Percentiles rank a stretch among this genome's conserved stretches.
Evolutionary conservation across 2,329 filamentous ascomycete genomes (phyloP).

Genomic region (Neurospora sp.): DNA sequence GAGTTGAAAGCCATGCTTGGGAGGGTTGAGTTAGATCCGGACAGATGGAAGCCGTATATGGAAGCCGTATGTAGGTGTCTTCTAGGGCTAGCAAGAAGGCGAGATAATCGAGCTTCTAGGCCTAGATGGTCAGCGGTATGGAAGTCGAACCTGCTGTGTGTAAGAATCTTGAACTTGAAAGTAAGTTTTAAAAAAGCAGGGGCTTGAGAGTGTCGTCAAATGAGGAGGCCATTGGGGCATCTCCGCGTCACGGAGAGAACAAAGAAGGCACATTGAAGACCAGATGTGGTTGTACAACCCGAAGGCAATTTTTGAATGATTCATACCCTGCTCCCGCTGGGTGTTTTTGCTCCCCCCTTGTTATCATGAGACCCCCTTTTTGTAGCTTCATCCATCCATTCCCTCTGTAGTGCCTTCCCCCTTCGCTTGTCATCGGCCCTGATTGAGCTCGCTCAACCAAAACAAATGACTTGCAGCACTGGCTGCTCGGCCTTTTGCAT

Average conservation of each 20-base stretch:
- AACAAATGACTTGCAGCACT: not conserved
- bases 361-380: not conserved
- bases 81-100: too few species aligned
- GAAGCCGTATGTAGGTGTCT: not conserved
- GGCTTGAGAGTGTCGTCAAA: not conserved
- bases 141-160: not conserved
- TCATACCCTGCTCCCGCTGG: not conserved
- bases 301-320: not conserved
- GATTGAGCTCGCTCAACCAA: not conserved
- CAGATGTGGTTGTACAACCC: not conserved
- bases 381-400: not conserved
- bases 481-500: not conserved
- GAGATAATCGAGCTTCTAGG: not conserved
- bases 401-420: not conserved
- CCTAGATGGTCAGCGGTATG: not conserved
- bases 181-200: not conserved
- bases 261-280: not conserved
- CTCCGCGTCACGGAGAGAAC: not conserved
- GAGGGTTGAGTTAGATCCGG: not conserved
- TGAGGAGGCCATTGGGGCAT: not conserved
- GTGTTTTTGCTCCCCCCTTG: not conserved
- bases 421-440: not conserved
- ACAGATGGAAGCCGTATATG: not conserved
- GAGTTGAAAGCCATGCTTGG: not conserved
- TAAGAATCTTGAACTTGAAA: not conserved